Evolutionary conservation across 208 protist species (phyloP).

Genomic region (Novymonas esmeraldas): DNA sequence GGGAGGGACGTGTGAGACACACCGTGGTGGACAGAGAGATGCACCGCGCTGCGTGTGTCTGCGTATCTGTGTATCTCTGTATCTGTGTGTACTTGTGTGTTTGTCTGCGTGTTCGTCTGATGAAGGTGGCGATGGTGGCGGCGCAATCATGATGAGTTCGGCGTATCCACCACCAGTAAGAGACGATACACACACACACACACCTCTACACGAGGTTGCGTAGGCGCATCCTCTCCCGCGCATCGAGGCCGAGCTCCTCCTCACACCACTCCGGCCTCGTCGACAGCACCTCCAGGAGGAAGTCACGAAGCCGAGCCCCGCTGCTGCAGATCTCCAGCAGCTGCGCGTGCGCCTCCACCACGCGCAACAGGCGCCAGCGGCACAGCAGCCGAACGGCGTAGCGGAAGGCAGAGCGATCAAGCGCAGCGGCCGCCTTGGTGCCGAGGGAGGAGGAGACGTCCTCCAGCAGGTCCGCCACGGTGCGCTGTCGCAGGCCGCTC

Average conservation of each 20-base stretch:
- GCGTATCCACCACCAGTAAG: no score
- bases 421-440: slow-evolving; percentile 59
- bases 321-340: slow-evolving; percentile 53
- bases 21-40: no score
- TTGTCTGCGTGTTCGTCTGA: no score
- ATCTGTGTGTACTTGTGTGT: no score
- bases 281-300: slow-evolving; percentile 43
- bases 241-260: slow-evolving; percentile 54
- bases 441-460: slow-evolving; percentile 77
- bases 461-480: slow-evolving; percentile 68
- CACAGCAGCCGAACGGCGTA: slow-evolving; percentile 51
- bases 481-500: slow-evolving; percentile 42
- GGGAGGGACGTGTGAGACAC: background rate
- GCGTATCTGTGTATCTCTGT: no score
- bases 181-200: no score
- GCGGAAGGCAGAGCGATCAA: slow-evolving; percentile 63
- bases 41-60: no score
- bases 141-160: no score
- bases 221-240: slow-evolving; percentile 64
- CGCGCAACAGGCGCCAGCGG: slow-evolving; percentile 55
- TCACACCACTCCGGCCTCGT: slow-evolving; percentile 48
- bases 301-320: slow-evolving; percentile 51
- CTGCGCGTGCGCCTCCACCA: slow-evolving; percentile 28
- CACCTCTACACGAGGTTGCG: slow-evolving; percentile 41
- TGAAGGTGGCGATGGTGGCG: no score